These are phyloP conservation scores for Tricholoma bakamatsutake DNA, from an alignment of 768 basidiomycete genomes.

Conservation along the genomic window DNA sequence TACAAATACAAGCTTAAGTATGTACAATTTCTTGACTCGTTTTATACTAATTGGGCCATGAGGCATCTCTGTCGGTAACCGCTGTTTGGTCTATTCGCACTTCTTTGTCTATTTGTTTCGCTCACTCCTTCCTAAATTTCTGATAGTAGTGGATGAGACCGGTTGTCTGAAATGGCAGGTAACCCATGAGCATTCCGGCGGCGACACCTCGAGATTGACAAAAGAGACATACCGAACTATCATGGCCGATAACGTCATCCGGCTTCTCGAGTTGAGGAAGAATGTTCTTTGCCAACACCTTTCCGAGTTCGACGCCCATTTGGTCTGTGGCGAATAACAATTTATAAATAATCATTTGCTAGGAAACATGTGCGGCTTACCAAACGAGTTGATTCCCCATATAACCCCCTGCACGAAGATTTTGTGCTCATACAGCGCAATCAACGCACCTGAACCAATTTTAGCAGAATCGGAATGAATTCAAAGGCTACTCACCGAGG, in stretches of 20 bases:
- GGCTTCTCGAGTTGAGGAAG: constrained; percentile 80
- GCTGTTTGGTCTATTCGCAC: neutral
- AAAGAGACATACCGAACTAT: constrained; percentile 60
- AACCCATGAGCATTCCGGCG: neutral
- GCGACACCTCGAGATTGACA: constrained; percentile 12
- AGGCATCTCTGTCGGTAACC: too few species aligned
- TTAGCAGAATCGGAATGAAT: constrained; percentile 2
- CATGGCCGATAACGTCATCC: constrained; percentile 79
- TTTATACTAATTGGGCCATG: too few species aligned
- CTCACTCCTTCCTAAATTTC: constrained; percentile 72
- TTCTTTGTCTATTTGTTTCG: neutral
- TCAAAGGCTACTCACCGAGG: constrained; percentile 48
- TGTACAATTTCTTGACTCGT: neutral
- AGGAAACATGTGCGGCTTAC: constrained; percentile 35
- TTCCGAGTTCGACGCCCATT: constrained; percentile 99
- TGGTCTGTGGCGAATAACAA: constrained; percentile 57
- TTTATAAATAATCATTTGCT: neutral
- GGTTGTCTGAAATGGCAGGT: constrained; percentile 56
- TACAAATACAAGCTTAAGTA: too few species aligned
- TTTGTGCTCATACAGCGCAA: constrained; percentile 96
- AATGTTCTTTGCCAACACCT: constrained; percentile 95
- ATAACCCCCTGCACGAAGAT: constrained; percentile 96
- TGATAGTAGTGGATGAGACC: constrained; percentile 98
- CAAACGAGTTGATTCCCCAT: constrained; percentile 99
- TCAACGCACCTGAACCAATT: constrained; percentile 52